Conservation (phyloP, 176 grass and related monocot genomes). For the Pharus latifolius region DNA sequence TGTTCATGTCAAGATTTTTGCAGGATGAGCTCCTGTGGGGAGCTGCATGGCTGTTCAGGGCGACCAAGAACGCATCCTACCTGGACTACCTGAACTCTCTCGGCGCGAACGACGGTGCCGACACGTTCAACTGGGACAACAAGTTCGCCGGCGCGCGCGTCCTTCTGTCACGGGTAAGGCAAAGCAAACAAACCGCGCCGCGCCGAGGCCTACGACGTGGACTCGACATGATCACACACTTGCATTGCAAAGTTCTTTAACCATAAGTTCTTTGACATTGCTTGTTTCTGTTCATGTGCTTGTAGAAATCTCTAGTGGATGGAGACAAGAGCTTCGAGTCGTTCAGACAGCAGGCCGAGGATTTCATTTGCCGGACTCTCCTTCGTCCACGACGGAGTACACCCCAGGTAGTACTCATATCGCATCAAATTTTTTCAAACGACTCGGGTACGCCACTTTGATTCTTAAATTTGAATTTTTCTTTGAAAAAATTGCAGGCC, state of each 20-base stretch:
- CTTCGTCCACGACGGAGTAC: constrained; percentile 50
- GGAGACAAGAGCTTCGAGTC: constrained; percentile 35
- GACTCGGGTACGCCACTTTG: too few species aligned
- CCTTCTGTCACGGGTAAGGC: constrained; percentile 48
- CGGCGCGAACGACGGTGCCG: constrained; percentile 42
- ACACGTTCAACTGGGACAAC: constrained; percentile 96
- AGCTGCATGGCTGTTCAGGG: constrained; percentile 66
- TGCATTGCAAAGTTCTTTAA: too few species aligned
- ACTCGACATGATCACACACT: too few species aligned
- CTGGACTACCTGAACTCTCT: constrained; percentile 35
- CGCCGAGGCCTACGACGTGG: too few species aligned
- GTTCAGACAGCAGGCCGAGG: constrained; percentile 58
- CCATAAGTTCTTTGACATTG: background rate
- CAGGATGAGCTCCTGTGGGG: constrained; percentile 84
- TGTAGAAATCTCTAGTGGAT: constrained; percentile 47
- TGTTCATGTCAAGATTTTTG: background rate
- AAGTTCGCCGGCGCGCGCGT: constrained; percentile 76
- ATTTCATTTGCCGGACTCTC: constrained; percentile 57
- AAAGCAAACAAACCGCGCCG: background rate
- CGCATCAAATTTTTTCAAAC: too few species aligned
- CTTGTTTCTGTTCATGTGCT: background rate
- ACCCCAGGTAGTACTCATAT: constrained; percentile 45
- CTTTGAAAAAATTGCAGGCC: too few species aligned
- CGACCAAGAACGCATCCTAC: constrained; percentile 60
- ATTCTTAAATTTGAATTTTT: too few species aligned